A percentile compares a stretch with the other conserved stretches of the same genome.
These are phyloP conservation scores for Emmonsiellopsis sp. DNA, from an alignment of 2,329 filamentous ascomycete genomes.

Conservation along the genomic window DNA sequence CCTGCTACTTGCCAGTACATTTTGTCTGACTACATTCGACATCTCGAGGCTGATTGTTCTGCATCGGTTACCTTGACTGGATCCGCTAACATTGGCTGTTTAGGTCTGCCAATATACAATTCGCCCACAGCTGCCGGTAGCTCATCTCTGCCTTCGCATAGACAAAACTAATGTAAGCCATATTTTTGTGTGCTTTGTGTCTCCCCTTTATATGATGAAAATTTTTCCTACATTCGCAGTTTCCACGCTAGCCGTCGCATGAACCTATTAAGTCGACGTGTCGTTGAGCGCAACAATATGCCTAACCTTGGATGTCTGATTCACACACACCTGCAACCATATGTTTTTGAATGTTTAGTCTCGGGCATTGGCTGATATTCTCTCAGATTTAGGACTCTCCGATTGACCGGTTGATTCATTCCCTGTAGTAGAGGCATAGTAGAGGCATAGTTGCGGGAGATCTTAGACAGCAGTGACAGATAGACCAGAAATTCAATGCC, in stretches of 20 bases:
- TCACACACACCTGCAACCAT: constrained; percentile 2
- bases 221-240: constrained; percentile 52
- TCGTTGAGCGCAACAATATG: constrained; percentile 39
- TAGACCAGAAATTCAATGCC: too few relatives aligned
- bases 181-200: constrained; percentile 4
- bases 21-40: constrained; percentile 47
- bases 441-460: too few relatives aligned
- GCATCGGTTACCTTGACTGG: neutral
- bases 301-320: constrained; percentile 44
- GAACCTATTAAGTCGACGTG: constrained; percentile 39
- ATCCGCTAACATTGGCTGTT: neutral
- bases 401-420: too few relatives aligned
- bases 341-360: neutral
- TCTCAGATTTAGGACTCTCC: too few relatives aligned
- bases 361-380: neutral
- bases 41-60: neutral
- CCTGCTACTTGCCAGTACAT: constrained; percentile 65
- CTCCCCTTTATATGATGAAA: constrained; percentile 39
- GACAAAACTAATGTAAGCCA: constrained; percentile 16
- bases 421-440: too few relatives aligned
- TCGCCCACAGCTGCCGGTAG: too few relatives aligned
- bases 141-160: neutral
- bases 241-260: constrained; percentile 48
- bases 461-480: too few relatives aligned
- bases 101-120: neutral